These are phyloP conservation scores for Starmerella ratchasimensis DNA, from an alignment of 805 yeast species.

Conservation along the genomic window DNA sequence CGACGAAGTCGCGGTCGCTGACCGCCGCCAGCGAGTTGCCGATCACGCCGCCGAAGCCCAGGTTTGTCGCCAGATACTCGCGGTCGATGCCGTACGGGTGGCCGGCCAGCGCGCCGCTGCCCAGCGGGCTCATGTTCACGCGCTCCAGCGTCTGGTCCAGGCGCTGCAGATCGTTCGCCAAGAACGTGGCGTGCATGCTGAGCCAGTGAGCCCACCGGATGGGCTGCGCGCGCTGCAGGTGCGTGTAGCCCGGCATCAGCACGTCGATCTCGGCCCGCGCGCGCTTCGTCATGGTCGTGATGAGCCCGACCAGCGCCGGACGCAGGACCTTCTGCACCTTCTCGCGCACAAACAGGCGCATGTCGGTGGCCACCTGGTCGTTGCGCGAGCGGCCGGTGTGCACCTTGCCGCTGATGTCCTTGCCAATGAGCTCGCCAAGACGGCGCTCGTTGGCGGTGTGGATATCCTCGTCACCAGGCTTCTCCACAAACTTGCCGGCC, in stretches of 20 bases:
- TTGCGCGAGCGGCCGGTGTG: constrained; percentile 99
- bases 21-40: constrained; percentile 97
- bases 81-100: constrained; percentile 99
- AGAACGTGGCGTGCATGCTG: constrained; percentile 85
- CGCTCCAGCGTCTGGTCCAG: constrained; percentile 66
- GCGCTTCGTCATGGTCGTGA: constrained; percentile 53
- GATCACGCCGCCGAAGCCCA: constrained; percentile 74
- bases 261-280: constrained; percentile 79
- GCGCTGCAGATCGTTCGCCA: constrained; percentile 80
- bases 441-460: constrained; percentile 98
- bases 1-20: constrained; percentile 93
- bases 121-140: constrained; percentile 80
- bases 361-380: constrained; percentile 98
- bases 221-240: constrained; percentile 98
- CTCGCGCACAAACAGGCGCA: constrained; percentile 86
- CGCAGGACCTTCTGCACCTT: constrained; percentile 42
- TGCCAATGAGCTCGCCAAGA: constrained; percentile 90
- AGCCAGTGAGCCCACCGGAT: constrained; percentile 99
- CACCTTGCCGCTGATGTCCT: constrained; percentile 87
- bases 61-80: constrained; percentile 64
- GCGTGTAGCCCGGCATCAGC: constrained; percentile 98
- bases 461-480: constrained; percentile 90
- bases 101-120: constrained; percentile 97
- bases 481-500: constrained; percentile 49
- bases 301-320: constrained; percentile 44